These are phyloP conservation scores for Vaccinium darrowii DNA, from an alignment of 148 eudicot species.

Conservation along the genomic window DNA sequence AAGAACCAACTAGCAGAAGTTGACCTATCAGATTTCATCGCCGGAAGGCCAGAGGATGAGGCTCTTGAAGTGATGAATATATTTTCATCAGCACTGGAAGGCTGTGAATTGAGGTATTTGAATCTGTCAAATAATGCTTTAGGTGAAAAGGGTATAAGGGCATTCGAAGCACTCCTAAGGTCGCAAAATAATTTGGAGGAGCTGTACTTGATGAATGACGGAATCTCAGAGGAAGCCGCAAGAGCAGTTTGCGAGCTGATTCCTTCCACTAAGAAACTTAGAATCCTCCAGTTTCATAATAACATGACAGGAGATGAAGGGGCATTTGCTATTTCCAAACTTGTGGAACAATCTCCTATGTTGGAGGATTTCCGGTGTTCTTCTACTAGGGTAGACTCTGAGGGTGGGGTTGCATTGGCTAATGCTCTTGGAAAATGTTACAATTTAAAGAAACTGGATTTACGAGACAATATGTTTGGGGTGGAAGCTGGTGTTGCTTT, in stretches of 20 bases:
- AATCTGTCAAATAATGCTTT: slow-evolving; percentile 72
- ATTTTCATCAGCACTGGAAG: slow-evolving; percentile 62
- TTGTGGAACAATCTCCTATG: slow-evolving; percentile 43
- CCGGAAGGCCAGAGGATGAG: slow-evolving; percentile 73
- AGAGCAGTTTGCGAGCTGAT: slow-evolving; percentile 49
- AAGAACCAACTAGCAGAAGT: slow-evolving; percentile 61
- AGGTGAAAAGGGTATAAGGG: slow-evolving; percentile 82
- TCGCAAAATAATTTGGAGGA: slow-evolving; percentile 69
- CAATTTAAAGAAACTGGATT: slow-evolving; percentile 49
- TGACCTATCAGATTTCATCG: slow-evolving; percentile 70
- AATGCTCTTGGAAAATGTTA: slow-evolving; percentile 46
- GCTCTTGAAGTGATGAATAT: slow-evolving; percentile 77
- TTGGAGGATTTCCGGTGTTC: slow-evolving; percentile 65
- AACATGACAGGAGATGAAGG: slow-evolving; percentile 77
- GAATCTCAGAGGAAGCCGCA: slow-evolving; percentile 80
- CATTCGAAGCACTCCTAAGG: slow-evolving; percentile 56
- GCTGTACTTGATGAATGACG: slow-evolving; percentile 69
- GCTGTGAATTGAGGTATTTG: slow-evolving; percentile 46
- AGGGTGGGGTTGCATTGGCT: slow-evolving; percentile 55
- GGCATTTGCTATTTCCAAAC: slow-evolving; percentile 52
- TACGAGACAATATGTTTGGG: slow-evolving; percentile 66
- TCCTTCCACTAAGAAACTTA: slow-evolving; percentile 54
- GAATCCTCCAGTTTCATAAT: slow-evolving; percentile 61
- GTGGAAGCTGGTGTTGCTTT: slow-evolving; percentile 49
- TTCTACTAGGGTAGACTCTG: slow-evolving; percentile 55